These are phyloP conservation scores for Fusarium humuli DNA, from an alignment of 2,329 filamentous ascomycete genomes.

Conservation along the genomic window DNA sequence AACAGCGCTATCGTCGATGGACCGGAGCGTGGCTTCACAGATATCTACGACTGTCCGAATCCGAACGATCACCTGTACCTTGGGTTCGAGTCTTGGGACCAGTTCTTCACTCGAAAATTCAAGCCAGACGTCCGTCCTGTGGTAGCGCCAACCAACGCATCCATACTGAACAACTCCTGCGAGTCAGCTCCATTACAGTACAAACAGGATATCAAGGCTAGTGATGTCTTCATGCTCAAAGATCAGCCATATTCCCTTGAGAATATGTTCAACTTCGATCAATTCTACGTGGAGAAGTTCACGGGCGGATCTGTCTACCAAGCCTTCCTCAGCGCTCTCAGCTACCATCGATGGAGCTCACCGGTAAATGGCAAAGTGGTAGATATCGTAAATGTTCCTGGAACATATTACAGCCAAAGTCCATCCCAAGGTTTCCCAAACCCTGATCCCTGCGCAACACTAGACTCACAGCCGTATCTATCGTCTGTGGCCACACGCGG, in stretches of 20 bases:
- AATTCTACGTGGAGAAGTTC: slow-evolving; percentile 59
- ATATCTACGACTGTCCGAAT: background rate
- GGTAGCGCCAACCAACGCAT: background rate
- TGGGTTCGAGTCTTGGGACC: background rate
- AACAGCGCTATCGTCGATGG: background rate
- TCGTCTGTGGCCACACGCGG: slow-evolving; percentile 11
- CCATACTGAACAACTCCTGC: slow-evolving; percentile 17
- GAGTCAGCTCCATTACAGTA: slow-evolving; percentile 68
- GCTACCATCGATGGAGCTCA: slow-evolving; percentile 76
- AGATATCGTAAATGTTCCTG: background rate
- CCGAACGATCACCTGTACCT: rapidly evolving
- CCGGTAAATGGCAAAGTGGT: slow-evolving; percentile 69
- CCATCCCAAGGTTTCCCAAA: background rate
- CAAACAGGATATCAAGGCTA: slow-evolving; percentile 58
- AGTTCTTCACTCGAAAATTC: background rate
- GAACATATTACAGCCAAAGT: slow-evolving; percentile 13
- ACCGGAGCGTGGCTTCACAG: rapidly evolving
- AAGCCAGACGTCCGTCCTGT: background rate
- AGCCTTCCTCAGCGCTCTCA: slow-evolving; percentile 71
- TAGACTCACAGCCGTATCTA: slow-evolving; percentile 5
- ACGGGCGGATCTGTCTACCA: slow-evolving; percentile 73
- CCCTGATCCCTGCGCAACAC: slow-evolving; percentile 5
- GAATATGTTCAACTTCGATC: slow-evolving; percentile 68
- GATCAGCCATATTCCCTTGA: slow-evolving; percentile 70
- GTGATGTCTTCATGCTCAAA: slow-evolving; percentile 75